Evolutionary conservation across 2,329 filamentous ascomycete genomes (phyloP).

Genomic region (Blumeria graminis): DNA sequence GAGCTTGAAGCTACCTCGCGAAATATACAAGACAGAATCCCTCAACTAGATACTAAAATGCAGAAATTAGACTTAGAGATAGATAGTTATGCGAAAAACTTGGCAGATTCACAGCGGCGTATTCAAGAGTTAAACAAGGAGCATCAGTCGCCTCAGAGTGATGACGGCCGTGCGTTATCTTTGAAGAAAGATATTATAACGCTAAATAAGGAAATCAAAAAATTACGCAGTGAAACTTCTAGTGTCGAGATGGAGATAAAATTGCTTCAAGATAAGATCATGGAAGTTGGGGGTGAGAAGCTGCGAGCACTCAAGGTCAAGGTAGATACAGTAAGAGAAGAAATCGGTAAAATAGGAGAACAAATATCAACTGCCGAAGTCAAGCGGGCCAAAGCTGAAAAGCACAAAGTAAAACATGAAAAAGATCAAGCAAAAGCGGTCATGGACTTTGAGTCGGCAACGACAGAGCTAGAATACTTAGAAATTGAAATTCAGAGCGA

Average conservation of each 20-base stretch:
- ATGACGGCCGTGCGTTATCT: slow-evolving; percentile 46
- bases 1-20: slow-evolving; percentile 53
- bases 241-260: slow-evolving; percentile 88
- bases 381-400: slow-evolving; percentile 76
- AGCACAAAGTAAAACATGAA: slow-evolving; percentile 67
- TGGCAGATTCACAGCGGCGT: slow-evolving; percentile 61
- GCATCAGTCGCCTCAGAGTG: slow-evolving; percentile 55
- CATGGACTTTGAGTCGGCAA: slow-evolving; percentile 51
- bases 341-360: slow-evolving; percentile 59
- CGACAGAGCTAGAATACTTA: slow-evolving; percentile 50
- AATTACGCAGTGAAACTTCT: slow-evolving; percentile 61
- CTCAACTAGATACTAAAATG: slow-evolving; percentile 66
- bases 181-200: slow-evolving; percentile 58
- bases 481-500: slow-evolving; percentile 61
- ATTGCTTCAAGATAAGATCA: slow-evolving; percentile 81
- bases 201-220: slow-evolving; percentile 54
- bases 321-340: slow-evolving; percentile 70
- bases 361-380: slow-evolving; percentile 72
- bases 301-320: slow-evolving; percentile 73
- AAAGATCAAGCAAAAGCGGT: slow-evolving; percentile 59
- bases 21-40: slow-evolving; percentile 53
- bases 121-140: slow-evolving; percentile 66
- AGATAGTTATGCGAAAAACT: slow-evolving; percentile 63
- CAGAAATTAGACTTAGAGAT: slow-evolving; percentile 80
- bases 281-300: slow-evolving; percentile 90